phyloP scores from a whole-genome alignment of 2,329 filamentous ascomycete genomes.

The Aureobasidium sp. region DNA sequence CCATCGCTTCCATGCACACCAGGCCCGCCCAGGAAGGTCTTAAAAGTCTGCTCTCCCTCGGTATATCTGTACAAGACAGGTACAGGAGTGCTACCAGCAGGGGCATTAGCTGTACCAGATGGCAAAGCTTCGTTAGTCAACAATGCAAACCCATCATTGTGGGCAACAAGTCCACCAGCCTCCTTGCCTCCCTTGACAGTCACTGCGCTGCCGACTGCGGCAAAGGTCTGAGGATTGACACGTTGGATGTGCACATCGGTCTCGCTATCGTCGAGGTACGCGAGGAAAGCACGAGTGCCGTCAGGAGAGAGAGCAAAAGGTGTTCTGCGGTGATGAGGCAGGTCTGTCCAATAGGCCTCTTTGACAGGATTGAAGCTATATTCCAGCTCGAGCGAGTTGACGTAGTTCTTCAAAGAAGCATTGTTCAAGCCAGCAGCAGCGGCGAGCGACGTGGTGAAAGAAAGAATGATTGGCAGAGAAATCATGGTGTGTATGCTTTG shows the following conservation, averaged over 20 bases:
- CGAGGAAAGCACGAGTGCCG: constrained; percentile 51
- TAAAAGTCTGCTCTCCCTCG: constrained; percentile 47
- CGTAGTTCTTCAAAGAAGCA: constrained; percentile 34
- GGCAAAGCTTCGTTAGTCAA: constrained; percentile 51
- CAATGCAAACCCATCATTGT: constrained; percentile 56
- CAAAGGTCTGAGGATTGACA: constrained; percentile 47
- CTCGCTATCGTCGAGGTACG: constrained; percentile 50
- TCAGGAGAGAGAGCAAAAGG: constrained; percentile 56
- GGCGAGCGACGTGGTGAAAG: constrained; percentile 25
- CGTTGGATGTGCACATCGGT: constrained; percentile 51
- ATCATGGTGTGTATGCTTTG: constrained; percentile 4
- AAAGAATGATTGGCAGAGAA: constrained; percentile 17
- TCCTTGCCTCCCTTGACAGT: constrained; percentile 49
- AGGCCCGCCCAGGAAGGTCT: constrained; percentile 52
- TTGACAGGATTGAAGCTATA: constrained; percentile 50
- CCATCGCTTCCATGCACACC: constrained; percentile 41
- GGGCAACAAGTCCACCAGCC: constrained; percentile 53
- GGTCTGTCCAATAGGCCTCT: constrained; percentile 53
- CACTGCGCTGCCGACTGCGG: constrained; percentile 43
- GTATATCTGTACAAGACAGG: constrained; percentile 53
- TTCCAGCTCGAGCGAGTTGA: constrained; percentile 40
- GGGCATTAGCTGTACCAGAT: constrained; percentile 42
- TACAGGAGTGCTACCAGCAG: constrained; percentile 43
- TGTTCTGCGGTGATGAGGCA: constrained; percentile 53
- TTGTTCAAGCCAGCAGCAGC: constrained; percentile 32